A percentile compares a stretch with the other conserved stretches of the same genome.
phyloP scores from a whole-genome alignment of 768 basidiomycete species.

The Mycena venus region DNA sequence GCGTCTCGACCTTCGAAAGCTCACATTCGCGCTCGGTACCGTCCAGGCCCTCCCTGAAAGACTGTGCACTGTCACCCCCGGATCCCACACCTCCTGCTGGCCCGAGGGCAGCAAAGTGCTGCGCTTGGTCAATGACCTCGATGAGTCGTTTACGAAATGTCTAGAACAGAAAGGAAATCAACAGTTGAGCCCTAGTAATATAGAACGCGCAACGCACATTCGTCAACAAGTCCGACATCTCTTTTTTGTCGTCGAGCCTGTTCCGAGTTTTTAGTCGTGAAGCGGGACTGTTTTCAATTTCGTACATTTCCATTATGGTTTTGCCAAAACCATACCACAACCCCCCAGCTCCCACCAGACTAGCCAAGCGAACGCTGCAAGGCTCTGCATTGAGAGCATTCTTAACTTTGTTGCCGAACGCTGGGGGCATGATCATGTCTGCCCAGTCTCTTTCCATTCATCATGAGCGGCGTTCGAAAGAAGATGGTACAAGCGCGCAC shows the following conservation, averaged over 20 bases:
- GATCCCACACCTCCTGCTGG: constrained; percentile 66
- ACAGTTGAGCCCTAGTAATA: not conserved
- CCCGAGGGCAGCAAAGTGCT: constrained; percentile 85
- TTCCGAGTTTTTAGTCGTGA: not conserved
- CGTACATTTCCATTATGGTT: constrained; percentile 85
- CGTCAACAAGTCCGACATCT: constrained; percentile 79
- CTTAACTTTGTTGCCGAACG: constrained; percentile 82
- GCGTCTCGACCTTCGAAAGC: constrained; percentile 41
- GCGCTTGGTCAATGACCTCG: constrained; percentile 90
- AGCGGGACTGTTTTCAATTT: constrained; percentile 5
- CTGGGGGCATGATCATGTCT: constrained; percentile 85
- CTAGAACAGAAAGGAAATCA: constrained; percentile 51
- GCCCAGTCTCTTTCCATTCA: constrained; percentile 79
- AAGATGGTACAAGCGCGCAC: constrained; percentile 69
- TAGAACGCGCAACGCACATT: constrained; percentile 57
- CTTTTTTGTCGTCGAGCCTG: constrained; percentile 85
- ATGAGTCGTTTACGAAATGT: constrained; percentile 82
- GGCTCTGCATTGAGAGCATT: constrained; percentile 93
- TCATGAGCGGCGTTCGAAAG: not conserved
- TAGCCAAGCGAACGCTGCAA: constrained; percentile 84
- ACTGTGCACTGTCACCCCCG: constrained; percentile 71
- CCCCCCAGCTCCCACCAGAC: constrained; percentile 88
- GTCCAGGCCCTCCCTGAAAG: constrained; percentile 93
- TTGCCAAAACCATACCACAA: constrained; percentile 95
- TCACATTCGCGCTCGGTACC: constrained; percentile 92